Evolutionary conservation across 768 basidiomycete species (phyloP), one percentile per base, ranked within the genome.

Genomic region (Russula abietina): DNA sequence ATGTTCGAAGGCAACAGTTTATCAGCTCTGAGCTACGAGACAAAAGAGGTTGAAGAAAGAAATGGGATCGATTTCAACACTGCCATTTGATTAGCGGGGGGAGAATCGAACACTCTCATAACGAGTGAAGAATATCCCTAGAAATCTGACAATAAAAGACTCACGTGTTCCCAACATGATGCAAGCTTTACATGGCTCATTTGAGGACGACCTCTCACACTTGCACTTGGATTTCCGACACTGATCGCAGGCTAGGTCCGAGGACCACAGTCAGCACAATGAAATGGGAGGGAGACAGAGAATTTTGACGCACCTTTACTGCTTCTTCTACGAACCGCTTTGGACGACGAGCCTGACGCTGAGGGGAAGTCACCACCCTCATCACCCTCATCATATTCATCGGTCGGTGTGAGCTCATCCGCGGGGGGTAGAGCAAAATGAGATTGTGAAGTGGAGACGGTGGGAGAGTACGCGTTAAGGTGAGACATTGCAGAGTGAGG

Each of bases 141-240:
- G n/a, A 62, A 46, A 19, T 33, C 46, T 41, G 1, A 10, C 8
- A 52, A 3, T 24, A 36, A n/a, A 22, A 45, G 26, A 75, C 81
- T 76, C 68, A 91, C 91, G 72, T 38, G 87, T 89, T 54, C 83
- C 83, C 19, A 89, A 78, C 79, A 88, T 80, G 45, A 85, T 75
- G 71, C 91, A 93, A 69, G 83, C 89, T 70, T 86, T 86, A 76
- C 91, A 93, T 22, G 86, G 83, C 62, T 86, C 82, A 43, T 76
- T 80, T 39, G 81, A 77, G 14, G 75, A 74, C 11, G 81, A 64
- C 39, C 88, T 84, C 74, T 92, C 91, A 73, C 91, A 93, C 75
- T 92, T 92, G 70, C 85, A 88, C 67, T 78, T 79, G 62, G 73
- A 73, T 73, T 93, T 93, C 60, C 91, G 83, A 73, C 91, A 93